A percentile compares a stretch with the other conserved stretches of the same genome.
phyloP scores from a whole-genome alignment of 768 basidiomycete genomes.

The Boletus pseudopeckii region DNA sequence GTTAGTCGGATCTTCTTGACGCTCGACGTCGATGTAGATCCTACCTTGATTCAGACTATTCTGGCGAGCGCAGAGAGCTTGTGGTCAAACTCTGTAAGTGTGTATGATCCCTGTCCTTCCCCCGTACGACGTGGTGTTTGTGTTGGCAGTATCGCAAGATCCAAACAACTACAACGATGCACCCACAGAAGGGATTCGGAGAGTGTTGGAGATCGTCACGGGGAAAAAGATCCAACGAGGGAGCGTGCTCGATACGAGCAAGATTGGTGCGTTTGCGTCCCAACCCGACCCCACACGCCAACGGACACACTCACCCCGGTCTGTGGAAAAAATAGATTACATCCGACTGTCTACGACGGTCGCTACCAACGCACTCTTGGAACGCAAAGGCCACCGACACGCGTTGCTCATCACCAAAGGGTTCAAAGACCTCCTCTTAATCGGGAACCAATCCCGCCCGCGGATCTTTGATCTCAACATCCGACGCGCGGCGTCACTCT shows the following conservation, averaged over 20 bases:
- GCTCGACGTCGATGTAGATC: conserved; percentile 42
- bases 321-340: conserved; percentile 54
- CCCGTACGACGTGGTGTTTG: too few species aligned
- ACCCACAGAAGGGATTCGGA: conserved; percentile 89
- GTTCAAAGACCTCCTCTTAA: conserved; percentile 87
- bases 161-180: conserved; percentile 86
- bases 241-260: conserved; percentile 63
- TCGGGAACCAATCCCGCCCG: conserved; percentile 93
- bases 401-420: conserved; percentile 89
- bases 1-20: not conserved
- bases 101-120: not conserved
- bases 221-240: conserved; percentile 68
- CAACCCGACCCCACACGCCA: too few species aligned
- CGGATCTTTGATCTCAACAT: conserved; percentile 95
- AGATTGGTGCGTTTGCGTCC: conserved; percentile 55
- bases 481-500: conserved; percentile 70
- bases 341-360: conserved; percentile 92
- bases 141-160: conserved; percentile 76
- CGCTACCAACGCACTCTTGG: conserved; percentile 92
- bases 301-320: too few species aligned
- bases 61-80: conserved; percentile 62
- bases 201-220: conserved; percentile 76
- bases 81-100: conserved; percentile 85
- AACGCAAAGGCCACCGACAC: conserved; percentile 90
- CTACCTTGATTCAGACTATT: conserved; percentile 67